phyloP scores from a whole-genome alignment of 2,329 filamentous ascomycete genomes.

The Aspergillus unguis region DNA sequence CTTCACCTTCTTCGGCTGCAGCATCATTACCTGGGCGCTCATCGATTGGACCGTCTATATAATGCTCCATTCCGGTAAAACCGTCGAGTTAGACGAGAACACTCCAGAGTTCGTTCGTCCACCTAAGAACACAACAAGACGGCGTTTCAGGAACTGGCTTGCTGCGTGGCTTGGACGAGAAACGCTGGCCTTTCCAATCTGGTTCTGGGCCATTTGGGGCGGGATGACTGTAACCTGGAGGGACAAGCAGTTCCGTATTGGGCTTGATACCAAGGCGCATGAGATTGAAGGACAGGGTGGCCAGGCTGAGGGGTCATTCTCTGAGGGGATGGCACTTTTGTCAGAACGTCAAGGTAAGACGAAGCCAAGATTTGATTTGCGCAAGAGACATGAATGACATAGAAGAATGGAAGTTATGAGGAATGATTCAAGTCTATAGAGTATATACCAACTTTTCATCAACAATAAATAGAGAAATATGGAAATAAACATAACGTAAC shows the following conservation, averaged over 20 bases:
- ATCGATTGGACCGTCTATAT: conserved; percentile 72
- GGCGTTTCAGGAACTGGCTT: conserved; percentile 69
- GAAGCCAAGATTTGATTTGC: no score
- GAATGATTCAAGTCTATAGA: background rate
- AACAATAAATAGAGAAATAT: background rate
- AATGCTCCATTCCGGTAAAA: conserved; percentile 68
- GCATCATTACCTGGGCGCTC: conserved; percentile 67
- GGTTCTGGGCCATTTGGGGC: conserved; percentile 85
- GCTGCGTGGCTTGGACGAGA: conserved; percentile 83
- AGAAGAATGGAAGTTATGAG: conserved; percentile 1
- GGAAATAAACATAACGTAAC: background rate
- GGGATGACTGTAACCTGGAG: conserved; percentile 86
- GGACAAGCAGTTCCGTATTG: conserved; percentile 75
- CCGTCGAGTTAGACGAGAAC: conserved; percentile 66
- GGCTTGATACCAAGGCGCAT: conserved; percentile 77
- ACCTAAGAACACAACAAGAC: conserved; percentile 44
- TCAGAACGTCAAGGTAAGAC: conserved; percentile 7
- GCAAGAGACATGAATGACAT: background rate
- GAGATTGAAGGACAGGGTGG: conserved; percentile 42
- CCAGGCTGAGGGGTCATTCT: conserved; percentile 19
- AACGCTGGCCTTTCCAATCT: conserved; percentile 77
- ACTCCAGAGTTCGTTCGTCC: conserved; percentile 70
- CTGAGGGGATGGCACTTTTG: conserved; percentile 8
- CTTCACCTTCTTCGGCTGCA: conserved; percentile 61
- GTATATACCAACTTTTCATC: conserved; percentile 2